Evolutionary conservation across 148 eudicot genomes (phyloP), one percentile per base, ranked within the genome.

Genomic region (Suaeda aralocaspica): DNA sequence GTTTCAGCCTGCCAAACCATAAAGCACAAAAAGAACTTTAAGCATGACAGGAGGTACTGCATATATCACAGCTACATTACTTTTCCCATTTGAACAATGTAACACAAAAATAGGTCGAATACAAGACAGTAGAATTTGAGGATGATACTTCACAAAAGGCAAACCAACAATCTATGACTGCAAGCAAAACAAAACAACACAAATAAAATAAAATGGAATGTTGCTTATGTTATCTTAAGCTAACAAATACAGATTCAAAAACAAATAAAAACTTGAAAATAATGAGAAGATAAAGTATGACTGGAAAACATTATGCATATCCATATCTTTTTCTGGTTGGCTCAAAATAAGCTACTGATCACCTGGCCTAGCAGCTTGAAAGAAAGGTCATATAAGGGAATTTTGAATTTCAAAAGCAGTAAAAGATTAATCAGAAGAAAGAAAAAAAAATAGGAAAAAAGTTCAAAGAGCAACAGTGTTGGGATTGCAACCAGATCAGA

Each of bases 1-100:
- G 78, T 86, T 78, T 92, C 98, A 72, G 96, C 98, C 98, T 92
- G 84, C 72, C 67, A 74, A 82, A 78, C 65, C 72, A 78, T 60
- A 67, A 59, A 67, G 31, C 48, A 42, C 51, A 52, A 36, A 33
- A 24, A 11, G 9, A 50, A 63, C 67, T 18, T 39, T 63, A 63
- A 63, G 67, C 67, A 63, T n/a, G 41, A 19, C 10, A 15, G 34
- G 61, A 65, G 64, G 55, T 7, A 76, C 53, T 36, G 34, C 66
- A 57, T 48, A 66, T 21, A 39, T 45, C 30, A 62, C 39, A 44
- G 21, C 39, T 24, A 68, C 41, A 42, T 22, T 42, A 25, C 61
- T 7, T 41, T 51, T 50, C 56, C 45, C 61, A 50, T n/a, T 39
- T 12, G 64, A 51, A 21, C 31, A 26, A 9, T 22, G 36, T 25